Evolutionary conservation across 2,329 filamentous ascomycete species (phyloP), one percentile per base, ranked within the genome.

Genomic region (Tolypocladium tundrense): DNA sequence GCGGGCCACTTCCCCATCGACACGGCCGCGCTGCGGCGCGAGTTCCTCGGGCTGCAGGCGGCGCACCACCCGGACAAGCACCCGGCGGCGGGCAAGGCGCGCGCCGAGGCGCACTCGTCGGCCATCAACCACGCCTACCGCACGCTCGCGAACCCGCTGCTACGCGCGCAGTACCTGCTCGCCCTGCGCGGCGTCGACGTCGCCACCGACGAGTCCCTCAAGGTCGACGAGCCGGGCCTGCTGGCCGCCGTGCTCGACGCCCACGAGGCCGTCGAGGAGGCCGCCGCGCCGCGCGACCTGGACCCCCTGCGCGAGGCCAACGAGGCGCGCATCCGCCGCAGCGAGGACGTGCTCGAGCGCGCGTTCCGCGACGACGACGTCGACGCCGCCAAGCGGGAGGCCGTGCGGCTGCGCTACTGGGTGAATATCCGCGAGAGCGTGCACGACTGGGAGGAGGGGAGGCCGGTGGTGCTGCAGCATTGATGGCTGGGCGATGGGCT

Each of bases 41-140:
- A 99, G 70, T 97, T 96, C 75, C 84, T 97, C 16, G 82, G 84
- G 60, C 82, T 97, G 1, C 94, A 99, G 74, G 83, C 86, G 21
- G 79, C 81, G 50, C 83, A 88, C 13, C 90, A 94, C 72, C 90
- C 90, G 1, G 90, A 94, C 70, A 77, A 87, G 60, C 77, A 81
- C 69, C 77, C 83, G 64, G 62, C 79, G 64, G 45, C 78, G 70
- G 67, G 78, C 71, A 78, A 87, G 74, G 65, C 75, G 65, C 67
- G 81, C 53, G 91, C 91, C 24, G 90, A 95, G 71, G 88, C 85
- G 0, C 77, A 86, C n/a, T 94, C 88, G 11, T 83, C 90, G 9
- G 81, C 84, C 33, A 92, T 97, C 71, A 97, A 97, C 78, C 87
- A 91, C 63, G 94, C 94, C 0, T 97, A 95, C 79, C 87, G 85